Base-by-base conservation (phyloP, 1,139 yeast species). In the Suhomyces bokatorum region DNA sequence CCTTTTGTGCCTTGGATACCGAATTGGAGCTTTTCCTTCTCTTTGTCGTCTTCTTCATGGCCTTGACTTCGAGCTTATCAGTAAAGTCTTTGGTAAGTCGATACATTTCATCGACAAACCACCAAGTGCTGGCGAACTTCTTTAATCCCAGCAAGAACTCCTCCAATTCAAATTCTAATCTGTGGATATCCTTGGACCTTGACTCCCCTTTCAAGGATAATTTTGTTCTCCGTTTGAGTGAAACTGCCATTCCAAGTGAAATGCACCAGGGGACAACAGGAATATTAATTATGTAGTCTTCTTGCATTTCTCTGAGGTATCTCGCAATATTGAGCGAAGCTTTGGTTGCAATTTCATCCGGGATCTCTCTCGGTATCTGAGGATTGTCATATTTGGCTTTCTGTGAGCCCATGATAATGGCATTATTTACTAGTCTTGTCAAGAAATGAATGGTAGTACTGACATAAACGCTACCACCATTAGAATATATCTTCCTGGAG, bases 241-340 rank as follows among this genome's bases (percentile, higher is more conserved):
- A 46, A 6, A 52, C 50, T 2, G 62, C 56, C 58, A 57, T 54
- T 9, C 61, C 59, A 15, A 59, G 37, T 5, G 64, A 55, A 39
- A 62, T 51, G 48, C 66, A 56, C 64, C 66, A 66, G 1, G 68
- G 64, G 13, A 66, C 48, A 24, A 63, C 39, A 1, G 70, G 69
- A n/a, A 67, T 53, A 22, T 63, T 55, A 20, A 64, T 43, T 29
- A 60, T 46, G 37, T 47, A 45, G 13, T 58, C 59, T 3, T 54
- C 59, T 17, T 53, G 49, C 50, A 60, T 55, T 34, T 56, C 53
- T 10, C 47, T 43, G 32, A 60, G 33, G 44, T 66, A 64, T 57
- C 60, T 64, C 15, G 64, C 47, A 24, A 67, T 60, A 42, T 67
- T 66, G 36, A 52, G 55, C 5, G 68, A 50, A 1, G 71, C 69